Base-by-base conservation (phyloP, 305 asterid genomes). In the Withania somnifera region DNA sequence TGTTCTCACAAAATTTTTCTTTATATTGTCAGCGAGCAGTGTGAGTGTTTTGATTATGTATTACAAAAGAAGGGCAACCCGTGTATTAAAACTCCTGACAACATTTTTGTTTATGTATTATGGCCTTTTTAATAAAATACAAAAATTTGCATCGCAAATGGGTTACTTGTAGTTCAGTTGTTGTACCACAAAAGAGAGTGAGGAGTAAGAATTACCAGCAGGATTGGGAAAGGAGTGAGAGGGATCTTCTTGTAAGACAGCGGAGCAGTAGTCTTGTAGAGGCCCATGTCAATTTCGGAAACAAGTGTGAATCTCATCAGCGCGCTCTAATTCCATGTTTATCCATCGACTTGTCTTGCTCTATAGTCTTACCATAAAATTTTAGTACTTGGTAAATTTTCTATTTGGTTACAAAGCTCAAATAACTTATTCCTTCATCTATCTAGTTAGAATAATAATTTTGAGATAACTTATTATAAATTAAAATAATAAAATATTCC, bases 241-340 rank as follows among this genome's bases (percentile, higher is more conserved):
- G 13, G 89, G 83, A 61, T 91, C 90, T 45, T 87, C 88, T 82
- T 66, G 85, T 83, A 93, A 92, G 34, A 95, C 97, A 67, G 83
- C 53, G 83, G 89, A 81, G 67, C 97, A 90, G 84, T 88, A 95
- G 9, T 90, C 88, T 77, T 51, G 6, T 94, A 87, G 82, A 95
- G 92, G 73, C 89, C 95, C 15, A 90, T 81, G 60, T 83, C 83
- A 58, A 88, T 42, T 83, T 90, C 90, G 54, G 86, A 89, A 47
- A 80, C 17, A 53, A 95, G 90, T 2, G 90, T 90, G 83, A 91
- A 89, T 45, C 85, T 86, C 84, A 95, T 56, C 42, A 93, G 66
- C 77, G n/a, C n/a, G n/a, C n/a, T n/a, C n/a, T n/a, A n/a, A n/a
- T n/a, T n/a, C n/a, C n/a, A n/a, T n/a, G n/a, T n/a, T n/a, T n/a